Conservation (phyloP, 108 stramenopile species). For the Skeletonema marinoi region DNA sequence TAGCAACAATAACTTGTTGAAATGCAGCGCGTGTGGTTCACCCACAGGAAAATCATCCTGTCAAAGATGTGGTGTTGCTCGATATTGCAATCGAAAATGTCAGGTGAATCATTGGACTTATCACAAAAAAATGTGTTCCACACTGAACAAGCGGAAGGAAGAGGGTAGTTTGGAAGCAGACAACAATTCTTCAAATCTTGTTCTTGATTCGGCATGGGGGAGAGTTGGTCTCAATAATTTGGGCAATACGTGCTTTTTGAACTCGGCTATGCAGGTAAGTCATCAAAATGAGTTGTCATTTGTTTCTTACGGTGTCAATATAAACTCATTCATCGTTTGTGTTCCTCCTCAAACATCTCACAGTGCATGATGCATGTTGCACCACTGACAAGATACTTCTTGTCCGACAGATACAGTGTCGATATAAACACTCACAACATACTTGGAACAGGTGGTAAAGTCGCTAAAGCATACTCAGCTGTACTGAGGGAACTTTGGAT, state of each 20-base stretch:
- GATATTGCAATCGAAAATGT: conserved; percentile 66
- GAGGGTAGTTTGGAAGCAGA: conserved; percentile 5
- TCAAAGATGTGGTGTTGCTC: conserved; percentile 46
- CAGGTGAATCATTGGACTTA: conserved; percentile 74
- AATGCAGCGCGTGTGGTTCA: conserved; percentile 61
- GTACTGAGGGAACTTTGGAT: conserved; percentile 79
- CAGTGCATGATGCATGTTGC: conserved; percentile 81
- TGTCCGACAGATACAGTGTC: conserved; percentile 58
- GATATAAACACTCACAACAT: conserved; percentile 80
- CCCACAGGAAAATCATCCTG: conserved; percentile 54
- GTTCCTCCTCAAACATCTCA: background rate
- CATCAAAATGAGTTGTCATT: background rate
- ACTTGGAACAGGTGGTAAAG: conserved; percentile 81
- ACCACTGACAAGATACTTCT: conserved; percentile 88
- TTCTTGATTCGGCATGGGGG: conserved; percentile 25
- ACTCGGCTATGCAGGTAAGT: conserved; percentile 78
- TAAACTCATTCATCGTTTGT: background rate
- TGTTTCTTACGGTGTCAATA: background rate
- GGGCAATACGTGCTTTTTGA: conserved; percentile 99
- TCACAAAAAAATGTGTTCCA: conserved; percentile 56
- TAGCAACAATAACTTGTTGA: background rate
- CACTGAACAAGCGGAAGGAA: conserved; percentile 9
- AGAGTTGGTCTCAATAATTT: conserved; percentile 90
- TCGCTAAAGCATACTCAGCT: conserved; percentile 75
- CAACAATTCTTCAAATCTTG: conserved; percentile 1